Conservation (phyloP, 2,329 filamentous ascomycete genomes). For the Fusarium dimerum region DNA sequence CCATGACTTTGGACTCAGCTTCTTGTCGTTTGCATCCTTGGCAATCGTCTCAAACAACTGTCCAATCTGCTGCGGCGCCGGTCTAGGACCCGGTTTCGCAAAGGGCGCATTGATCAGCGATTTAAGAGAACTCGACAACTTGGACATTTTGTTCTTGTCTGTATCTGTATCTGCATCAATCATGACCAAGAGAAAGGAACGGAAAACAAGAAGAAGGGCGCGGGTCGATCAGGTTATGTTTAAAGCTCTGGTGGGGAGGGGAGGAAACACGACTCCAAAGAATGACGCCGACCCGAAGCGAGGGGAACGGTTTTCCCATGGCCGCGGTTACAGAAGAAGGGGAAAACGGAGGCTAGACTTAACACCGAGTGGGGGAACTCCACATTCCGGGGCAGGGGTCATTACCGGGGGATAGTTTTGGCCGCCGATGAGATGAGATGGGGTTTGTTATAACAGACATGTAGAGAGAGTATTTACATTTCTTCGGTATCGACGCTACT, state of each 20-base stretch:
- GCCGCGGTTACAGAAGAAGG: constrained; percentile 2
- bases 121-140: constrained; percentile 71
- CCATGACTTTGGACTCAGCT: constrained; percentile 66
- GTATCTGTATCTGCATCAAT: constrained; percentile 21
- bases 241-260: neutral
- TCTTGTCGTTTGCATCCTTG: constrained; percentile 60
- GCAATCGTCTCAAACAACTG: constrained; percentile 67
- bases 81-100: constrained; percentile 64
- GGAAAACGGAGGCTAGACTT: constrained; percentile 20
- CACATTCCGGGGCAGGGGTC: constrained; percentile 14
- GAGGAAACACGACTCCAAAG: neutral
- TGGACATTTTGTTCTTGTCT: constrained; percentile 58
- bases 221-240: neutral
- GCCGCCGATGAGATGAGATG: constrained; percentile 8
- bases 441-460: neutral
- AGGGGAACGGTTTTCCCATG: constrained; percentile 1
- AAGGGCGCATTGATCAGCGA: constrained; percentile 71
- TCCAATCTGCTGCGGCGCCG: constrained; percentile 63
- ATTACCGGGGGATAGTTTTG: constrained; percentile 18
- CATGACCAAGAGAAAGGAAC: neutral
- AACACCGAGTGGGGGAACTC: constrained; percentile 14
- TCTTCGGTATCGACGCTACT: too few relatives aligned
- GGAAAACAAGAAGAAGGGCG: neutral
- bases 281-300: constrained; percentile 10
- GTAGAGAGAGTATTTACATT: constrained; percentile 1